A percentile compares a stretch with the other conserved stretches of the same genome.
Conservation (phyloP, 2,329 filamentous ascomycete species). For the Pseudogymnoascus sp. region DNA sequence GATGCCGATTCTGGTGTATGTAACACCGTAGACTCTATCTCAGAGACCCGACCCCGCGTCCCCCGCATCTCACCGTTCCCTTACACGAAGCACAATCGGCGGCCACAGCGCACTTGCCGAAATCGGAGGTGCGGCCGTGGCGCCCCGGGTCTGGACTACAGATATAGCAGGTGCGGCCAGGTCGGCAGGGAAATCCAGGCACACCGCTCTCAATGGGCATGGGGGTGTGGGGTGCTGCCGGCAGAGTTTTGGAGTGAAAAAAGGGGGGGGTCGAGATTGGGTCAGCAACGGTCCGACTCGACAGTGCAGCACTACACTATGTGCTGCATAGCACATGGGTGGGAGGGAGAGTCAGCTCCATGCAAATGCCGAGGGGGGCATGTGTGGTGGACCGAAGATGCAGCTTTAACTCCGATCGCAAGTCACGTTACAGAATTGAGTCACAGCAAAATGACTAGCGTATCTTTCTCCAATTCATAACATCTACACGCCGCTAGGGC, state of each 20-base stretch:
- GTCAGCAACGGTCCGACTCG: slow-evolving; percentile 3
- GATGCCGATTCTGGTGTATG: slow-evolving; percentile 1
- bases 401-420: background rate
- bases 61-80: background rate
- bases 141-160: background rate
- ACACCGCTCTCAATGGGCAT: slow-evolving; percentile 1
- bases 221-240: background rate
- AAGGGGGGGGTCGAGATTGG: background rate
- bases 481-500: slow-evolving; percentile 8
- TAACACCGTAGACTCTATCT: slow-evolving; percentile 9
- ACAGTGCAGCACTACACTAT: background rate
- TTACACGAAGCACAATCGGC: background rate
- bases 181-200: background rate
- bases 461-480: slow-evolving; percentile 8
- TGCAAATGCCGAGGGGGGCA: background rate
- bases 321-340: background rate
- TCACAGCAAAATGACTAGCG: slow-evolving; percentile 4
- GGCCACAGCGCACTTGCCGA: background rate
- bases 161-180: background rate
- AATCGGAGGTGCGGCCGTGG: background rate
- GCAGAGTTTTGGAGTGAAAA: background rate
- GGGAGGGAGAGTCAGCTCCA: background rate
- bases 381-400: background rate
- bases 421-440: slow-evolving; percentile 7
- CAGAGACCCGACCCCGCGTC: background rate